Conservation (phyloP, 257 asterid species). For the Anisodus tanguticus region DNA sequence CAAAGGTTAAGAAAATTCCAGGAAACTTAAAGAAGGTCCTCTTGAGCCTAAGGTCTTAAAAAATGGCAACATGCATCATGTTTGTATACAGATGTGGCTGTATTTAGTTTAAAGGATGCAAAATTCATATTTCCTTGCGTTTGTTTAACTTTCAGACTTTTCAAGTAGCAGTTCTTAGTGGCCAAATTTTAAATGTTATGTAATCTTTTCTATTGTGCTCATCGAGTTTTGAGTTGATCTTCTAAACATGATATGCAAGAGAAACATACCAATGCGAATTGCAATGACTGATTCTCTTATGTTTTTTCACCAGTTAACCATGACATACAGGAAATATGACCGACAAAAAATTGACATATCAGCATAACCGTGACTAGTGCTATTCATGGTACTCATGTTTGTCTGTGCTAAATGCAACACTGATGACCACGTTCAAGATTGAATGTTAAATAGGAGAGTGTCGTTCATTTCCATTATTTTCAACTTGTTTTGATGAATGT, state of each 20-base stretch:
- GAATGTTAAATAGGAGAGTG: constrained; percentile 5
- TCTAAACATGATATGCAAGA: not conserved
- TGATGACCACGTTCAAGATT: not conserved
- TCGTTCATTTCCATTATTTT: not conserved
- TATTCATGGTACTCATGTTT: not conserved
- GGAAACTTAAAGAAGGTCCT: not conserved
- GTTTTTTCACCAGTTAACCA: constrained; percentile 2
- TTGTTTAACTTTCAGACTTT: not conserved
- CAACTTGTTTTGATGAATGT: not conserved
- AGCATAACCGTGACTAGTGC: not conserved
- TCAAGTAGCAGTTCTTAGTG: not conserved
- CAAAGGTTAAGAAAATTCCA: not conserved
- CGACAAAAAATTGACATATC: not conserved
- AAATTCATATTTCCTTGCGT: not conserved
- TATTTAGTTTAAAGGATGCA: not conserved
- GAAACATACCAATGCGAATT: not conserved
- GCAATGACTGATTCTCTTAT: not conserved
- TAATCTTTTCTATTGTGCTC: not conserved
- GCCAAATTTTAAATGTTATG: not conserved
- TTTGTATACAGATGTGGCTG: not conserved
- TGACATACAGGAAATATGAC: not conserved
- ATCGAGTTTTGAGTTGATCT: not conserved
- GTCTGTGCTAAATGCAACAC: constrained; percentile 8
- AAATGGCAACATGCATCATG: not conserved
- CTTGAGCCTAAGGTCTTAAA: not conserved